Conservation (phyloP, 805 yeast genomes). For the Metschnikowia peoriensis region DNA sequence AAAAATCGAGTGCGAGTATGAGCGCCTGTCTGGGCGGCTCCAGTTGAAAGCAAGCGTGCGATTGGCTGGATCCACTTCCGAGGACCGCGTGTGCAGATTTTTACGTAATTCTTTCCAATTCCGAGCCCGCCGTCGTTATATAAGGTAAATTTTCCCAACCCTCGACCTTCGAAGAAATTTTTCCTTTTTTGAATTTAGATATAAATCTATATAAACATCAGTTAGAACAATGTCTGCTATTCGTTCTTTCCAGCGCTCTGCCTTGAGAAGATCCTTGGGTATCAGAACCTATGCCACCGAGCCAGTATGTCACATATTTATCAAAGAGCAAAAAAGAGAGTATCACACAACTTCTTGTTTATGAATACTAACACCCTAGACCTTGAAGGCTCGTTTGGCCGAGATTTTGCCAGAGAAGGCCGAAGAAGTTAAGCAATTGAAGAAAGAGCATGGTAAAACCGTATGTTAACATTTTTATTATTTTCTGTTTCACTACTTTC, state of each 20-base stretch:
- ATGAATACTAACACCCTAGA: slow-evolving; percentile 36
- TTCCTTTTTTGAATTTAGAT: slow-evolving; percentile 12
- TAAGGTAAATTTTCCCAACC: slow-evolving; percentile 9
- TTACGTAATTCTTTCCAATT: slow-evolving; percentile 14
- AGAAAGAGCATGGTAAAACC: slow-evolving; percentile 85
- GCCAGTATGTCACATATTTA: slow-evolving; percentile 20
- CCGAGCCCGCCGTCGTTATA: slow-evolving; percentile 12
- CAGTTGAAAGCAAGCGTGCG: slow-evolving; percentile 1
- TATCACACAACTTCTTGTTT: background rate
- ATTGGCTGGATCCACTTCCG: slow-evolving; percentile 12
- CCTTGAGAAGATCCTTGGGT: slow-evolving; percentile 23
- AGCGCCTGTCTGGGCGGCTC: slow-evolving; percentile 5
- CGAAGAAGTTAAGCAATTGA: slow-evolving; percentile 86
- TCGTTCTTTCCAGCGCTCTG: slow-evolving; percentile 38
- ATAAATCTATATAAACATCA: slow-evolving; percentile 8
- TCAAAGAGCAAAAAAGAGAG: background rate
- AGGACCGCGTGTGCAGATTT: slow-evolving; percentile 17
- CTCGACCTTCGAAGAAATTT: slow-evolving; percentile 4
- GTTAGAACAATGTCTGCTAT: slow-evolving; percentile 29
- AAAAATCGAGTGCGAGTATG: slow-evolving; percentile 9
- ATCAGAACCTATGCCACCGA: slow-evolving; percentile 22
- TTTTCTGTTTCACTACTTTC: background rate
- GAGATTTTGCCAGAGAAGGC: slow-evolving; percentile 88
- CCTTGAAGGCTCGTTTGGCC: slow-evolving; percentile 92
- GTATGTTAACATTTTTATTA: slow-evolving; percentile 36